Conservation (phyloP, 2,329 filamentous ascomycete species). For the Fusarium lyarnte region DNA sequence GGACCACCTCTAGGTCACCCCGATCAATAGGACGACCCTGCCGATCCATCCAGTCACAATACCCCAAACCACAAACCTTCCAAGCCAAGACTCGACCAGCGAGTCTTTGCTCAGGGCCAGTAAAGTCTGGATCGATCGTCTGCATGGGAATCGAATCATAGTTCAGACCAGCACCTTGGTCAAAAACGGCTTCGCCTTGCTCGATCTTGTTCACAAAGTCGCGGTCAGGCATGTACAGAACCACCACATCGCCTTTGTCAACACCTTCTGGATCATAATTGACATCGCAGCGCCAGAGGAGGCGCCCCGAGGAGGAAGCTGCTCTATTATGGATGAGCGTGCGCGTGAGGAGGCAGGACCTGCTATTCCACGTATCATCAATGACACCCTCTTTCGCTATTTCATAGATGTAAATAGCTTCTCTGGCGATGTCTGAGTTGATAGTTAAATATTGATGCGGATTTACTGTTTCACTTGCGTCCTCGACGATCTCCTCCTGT, state of each 20-base stretch:
- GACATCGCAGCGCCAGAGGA: background rate
- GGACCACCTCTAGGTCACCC: too few species aligned
- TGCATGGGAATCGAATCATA: background rate
- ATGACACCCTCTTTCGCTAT: background rate
- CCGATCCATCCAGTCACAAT: background rate
- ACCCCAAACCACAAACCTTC: background rate
- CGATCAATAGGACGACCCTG: background rate
- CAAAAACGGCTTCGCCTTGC: background rate
- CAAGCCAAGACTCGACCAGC: background rate
- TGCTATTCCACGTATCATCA: background rate
- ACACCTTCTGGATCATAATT: background rate
- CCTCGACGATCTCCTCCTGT: fast-evolving
- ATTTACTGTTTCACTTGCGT: fast-evolving
- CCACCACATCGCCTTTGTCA: fast-evolving
- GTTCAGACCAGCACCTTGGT: fast-evolving
- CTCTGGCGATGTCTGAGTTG: fast-evolving
- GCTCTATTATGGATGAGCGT: background rate
- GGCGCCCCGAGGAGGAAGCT: too few species aligned
- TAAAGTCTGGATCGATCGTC: background rate
- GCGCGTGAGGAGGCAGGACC: background rate
- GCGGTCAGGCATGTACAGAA: background rate
- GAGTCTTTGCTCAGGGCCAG: background rate
- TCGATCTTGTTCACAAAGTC: background rate
- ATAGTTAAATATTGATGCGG: background rate
- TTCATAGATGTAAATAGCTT: background rate